Base-by-base conservation (phyloP, 164 flowering plant genomes). In the Magnolia officinalis region DNA sequence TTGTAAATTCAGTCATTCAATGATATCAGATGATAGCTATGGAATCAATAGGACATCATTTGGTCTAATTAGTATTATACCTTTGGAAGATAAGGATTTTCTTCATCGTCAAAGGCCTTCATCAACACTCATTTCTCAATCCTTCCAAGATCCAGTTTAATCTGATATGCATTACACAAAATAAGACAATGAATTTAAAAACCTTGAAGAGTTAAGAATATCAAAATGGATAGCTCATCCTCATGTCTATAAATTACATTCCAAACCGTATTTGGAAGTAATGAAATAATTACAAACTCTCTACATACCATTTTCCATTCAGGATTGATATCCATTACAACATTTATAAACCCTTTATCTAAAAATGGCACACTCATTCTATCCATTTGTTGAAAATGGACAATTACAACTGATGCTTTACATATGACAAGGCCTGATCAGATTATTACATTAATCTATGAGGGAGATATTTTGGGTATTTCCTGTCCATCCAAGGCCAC, bases 51-150 rank as follows among this genome's bases (percentile, higher is more conserved):
- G 24, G 24, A 23, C 24, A 23, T 23, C 37, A 31, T 31, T 1
- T 6, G 63, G 19, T 11, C 11, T 11, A 58, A 7, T 58, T 58
- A 18, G 14, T 21, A 9, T 31, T 31, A 31, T 14, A 93, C 98
- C 98, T 96, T 92, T 50, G 99, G 99, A 79, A 96, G 24, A 23
- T 23, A 94, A 0, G 99, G 98, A 7, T 58, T 81, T 58, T 90
- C 90, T 65, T 92, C 96, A 77, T 92, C 99, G 75, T 96, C 98
- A 63, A 96, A 96, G 58, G 98, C 99, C 79, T 79, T 90, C 85
- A 98, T 86, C 7, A 96, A 81, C 61, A 93, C 83, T 98, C 99
- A 96, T 77, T 96, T 96, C 85, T 96, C 99, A 24, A 94, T 90
- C 0, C 88, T 87, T n/a, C 90, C 91, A 79, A 87, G 80, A 20